phyloP scores from a whole-genome alignment of 2,329 filamentous ascomycete genomes.

The Aspergillus glaucus region DNA sequence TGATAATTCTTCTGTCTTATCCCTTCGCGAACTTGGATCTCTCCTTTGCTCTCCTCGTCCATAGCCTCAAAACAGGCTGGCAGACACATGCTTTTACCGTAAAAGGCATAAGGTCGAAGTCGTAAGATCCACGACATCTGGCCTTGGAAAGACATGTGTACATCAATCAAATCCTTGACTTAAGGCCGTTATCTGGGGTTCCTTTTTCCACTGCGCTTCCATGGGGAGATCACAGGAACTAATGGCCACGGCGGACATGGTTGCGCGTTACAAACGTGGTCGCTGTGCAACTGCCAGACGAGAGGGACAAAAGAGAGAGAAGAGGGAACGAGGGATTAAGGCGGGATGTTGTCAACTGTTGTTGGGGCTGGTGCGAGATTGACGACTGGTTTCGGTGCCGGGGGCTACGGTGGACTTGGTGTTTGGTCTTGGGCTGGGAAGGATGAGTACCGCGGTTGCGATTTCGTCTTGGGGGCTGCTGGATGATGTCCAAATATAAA shows the following conservation, averaged over 20 bases:
- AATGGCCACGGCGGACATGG: conserved; percentile 39
- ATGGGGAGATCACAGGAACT: conserved; percentile 36
- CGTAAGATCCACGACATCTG: conserved; percentile 17
- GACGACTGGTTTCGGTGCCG: neutral
- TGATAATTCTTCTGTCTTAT: neutral
- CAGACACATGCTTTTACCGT: conserved; percentile 18
- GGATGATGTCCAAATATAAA: conserved; percentile 37
- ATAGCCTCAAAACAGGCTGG: conserved; percentile 1
- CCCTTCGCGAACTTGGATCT: neutral
- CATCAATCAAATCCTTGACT: conserved; percentile 6
- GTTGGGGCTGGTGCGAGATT: neutral
- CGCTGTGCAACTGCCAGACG: conserved; percentile 2
- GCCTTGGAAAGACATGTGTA: conserved; percentile 25
- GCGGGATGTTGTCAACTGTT: conserved; percentile 1
- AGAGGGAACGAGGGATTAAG: conserved; percentile 2
- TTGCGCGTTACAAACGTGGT: conserved; percentile 1
- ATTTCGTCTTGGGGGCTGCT: conserved; percentile 16
- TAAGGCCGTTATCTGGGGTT: conserved; percentile 33
- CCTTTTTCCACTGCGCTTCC: conserved; percentile 33
- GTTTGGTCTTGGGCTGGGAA: conserved; percentile 3
- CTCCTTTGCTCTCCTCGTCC: conserved; percentile 2
- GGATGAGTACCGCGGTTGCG: conserved; percentile 24
- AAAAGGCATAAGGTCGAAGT: conserved; percentile 21
- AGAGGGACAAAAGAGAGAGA: conserved; percentile 1
- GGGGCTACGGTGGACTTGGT: conserved; percentile 11